Conservation (phyloP, 306 rosid species). For the Citrullus mucosospermus region DNA sequence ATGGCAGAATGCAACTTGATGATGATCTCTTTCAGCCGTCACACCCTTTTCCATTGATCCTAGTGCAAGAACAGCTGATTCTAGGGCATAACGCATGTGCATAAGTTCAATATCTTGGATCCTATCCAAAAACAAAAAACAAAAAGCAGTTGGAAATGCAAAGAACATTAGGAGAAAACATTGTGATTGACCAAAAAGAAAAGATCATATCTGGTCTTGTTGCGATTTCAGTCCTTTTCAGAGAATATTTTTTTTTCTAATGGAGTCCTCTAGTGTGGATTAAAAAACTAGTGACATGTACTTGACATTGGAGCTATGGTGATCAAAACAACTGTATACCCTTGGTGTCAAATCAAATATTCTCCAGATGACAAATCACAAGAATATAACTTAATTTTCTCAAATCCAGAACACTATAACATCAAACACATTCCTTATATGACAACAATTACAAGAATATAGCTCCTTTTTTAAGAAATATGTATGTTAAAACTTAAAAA, state of each 20-base stretch:
- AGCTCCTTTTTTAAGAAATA: not conserved
- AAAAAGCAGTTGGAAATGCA: constrained; percentile 12
- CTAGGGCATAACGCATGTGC: constrained; percentile 96
- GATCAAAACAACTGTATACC: not conserved
- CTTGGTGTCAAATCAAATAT: not conserved
- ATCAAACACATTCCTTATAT: not conserved
- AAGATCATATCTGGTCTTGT: not conserved
- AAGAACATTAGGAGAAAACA: constrained; percentile 14
- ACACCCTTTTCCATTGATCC: constrained; percentile 60
- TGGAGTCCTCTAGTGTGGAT: not conserved
- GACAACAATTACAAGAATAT: not conserved
- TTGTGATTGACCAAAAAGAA: constrained; percentile 2
- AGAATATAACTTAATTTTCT: not conserved
- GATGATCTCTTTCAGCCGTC: constrained; percentile 36
- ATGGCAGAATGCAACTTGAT: constrained; percentile 45
- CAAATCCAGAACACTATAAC: not conserved
- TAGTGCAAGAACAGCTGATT: constrained; percentile 76
- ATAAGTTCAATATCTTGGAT: constrained; percentile 90
- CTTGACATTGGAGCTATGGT: not conserved
- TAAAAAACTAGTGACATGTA: not conserved
- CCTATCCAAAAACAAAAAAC: constrained; percentile 33
- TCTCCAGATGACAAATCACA: not conserved
- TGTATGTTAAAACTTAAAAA: not conserved
- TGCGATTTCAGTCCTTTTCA: not conserved
- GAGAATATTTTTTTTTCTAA: not conserved